Evolutionary conservation across 352 stramenopile species (phyloP).

Genomic region (Globisporangium canariense): DNA sequence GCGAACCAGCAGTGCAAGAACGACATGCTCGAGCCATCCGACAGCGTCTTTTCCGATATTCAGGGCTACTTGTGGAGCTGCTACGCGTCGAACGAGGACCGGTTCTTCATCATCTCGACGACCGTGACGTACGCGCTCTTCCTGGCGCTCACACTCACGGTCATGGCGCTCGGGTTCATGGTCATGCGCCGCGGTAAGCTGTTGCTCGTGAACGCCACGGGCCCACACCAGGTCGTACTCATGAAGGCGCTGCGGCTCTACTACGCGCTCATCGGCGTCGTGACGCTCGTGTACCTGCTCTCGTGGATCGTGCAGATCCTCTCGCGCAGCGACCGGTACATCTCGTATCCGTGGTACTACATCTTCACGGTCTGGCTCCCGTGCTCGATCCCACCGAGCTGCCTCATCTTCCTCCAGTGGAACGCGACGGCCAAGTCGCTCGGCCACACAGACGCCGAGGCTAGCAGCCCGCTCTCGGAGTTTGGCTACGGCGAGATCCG

Average conservation of each 20-base stretch:
- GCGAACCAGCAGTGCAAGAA: slow-evolving; percentile 81
- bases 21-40: slow-evolving; percentile 37
- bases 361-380: slow-evolving; percentile 87
- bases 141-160: slow-evolving; percentile 64
- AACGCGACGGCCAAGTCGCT: slow-evolving; percentile 84
- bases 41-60: slow-evolving; percentile 84
- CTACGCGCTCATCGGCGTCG: slow-evolving; percentile 81
- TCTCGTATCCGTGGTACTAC: slow-evolving; percentile 88
- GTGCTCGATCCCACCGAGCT: slow-evolving; percentile 81
- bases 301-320: slow-evolving; percentile 84
- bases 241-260: slow-evolving; percentile 84
- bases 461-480: slow-evolving; percentile 50
- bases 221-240: slow-evolving; percentile 71
- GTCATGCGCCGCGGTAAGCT: slow-evolving; percentile 83
- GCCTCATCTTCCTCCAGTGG: slow-evolving; percentile 87
- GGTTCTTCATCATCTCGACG: slow-evolving; percentile 77
- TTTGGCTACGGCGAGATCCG: slow-evolving; percentile 69
- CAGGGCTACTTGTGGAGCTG: slow-evolving; percentile 82
- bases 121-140: slow-evolving; percentile 81
- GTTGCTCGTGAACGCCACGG: slow-evolving; percentile 65
- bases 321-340: slow-evolving; percentile 47
- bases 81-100: slow-evolving; percentile 65
- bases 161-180: slow-evolving; percentile 83
- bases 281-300: slow-evolving; percentile 81
- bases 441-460: slow-evolving; percentile 43